Evolutionary conservation across 2,329 filamentous ascomycete genomes (phyloP).

Genomic region (Berkeleyomyces rouxiae): DNA sequence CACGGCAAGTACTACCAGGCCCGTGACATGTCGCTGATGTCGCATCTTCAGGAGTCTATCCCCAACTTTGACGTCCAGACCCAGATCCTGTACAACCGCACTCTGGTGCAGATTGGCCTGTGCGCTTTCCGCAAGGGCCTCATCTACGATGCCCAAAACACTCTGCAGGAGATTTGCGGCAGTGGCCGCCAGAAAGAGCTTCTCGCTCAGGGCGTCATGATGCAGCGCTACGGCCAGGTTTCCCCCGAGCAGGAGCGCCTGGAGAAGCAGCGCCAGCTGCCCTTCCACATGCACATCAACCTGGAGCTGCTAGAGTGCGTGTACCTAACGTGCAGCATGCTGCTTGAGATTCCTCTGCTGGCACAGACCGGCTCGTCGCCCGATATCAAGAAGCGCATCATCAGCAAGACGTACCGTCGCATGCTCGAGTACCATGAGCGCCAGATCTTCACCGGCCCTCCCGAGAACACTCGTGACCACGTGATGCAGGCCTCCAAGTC

Average conservation of each 20-base stretch:
- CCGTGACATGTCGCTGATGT: conserved; percentile 99
- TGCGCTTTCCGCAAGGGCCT: conserved; percentile 96
- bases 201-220: conserved; percentile 92
- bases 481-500: conserved; percentile 99
- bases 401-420: conserved; percentile 97
- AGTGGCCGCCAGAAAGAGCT: conserved; percentile 96
- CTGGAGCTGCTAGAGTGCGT: conserved; percentile 94
- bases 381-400: conserved; percentile 91
- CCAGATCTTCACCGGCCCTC: conserved; percentile 95
- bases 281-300: conserved; percentile 99
- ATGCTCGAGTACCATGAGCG: conserved; percentile 99
- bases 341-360: conserved; percentile 91
- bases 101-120: conserved; percentile 90
- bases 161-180: conserved; percentile 93
- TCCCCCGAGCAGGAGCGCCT: conserved; percentile 94
- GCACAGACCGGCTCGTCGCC: conserved; percentile 94
- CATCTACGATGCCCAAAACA: conserved; percentile 94
- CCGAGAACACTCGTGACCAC: conserved; percentile 96
- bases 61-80: conserved; percentile 90
- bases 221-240: conserved; percentile 91
- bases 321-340: conserved; percentile 97
- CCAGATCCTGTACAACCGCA: conserved; percentile 97
- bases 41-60: conserved; percentile 94
- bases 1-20: conserved; percentile 97
- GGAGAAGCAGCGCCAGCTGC: conserved; percentile 90